Evolutionary conservation across 2,329 filamentous ascomycete species (phyloP), one percentile per base, ranked within the genome.

Genomic region (Talaromyces sp.): DNA sequence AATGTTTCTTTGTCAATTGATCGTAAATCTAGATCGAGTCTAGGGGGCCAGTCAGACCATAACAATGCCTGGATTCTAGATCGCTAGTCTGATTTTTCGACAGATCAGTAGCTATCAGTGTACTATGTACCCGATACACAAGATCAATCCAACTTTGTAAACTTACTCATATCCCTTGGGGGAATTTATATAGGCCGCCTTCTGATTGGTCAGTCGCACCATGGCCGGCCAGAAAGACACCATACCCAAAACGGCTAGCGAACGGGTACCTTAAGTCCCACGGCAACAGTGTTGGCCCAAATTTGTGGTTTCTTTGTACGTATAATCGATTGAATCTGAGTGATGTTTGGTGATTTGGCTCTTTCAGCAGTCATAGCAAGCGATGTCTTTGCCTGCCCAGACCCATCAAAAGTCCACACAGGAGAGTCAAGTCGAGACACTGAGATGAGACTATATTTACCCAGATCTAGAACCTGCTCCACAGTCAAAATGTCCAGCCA

Each of bases 391-490:
- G 38, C 17, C 34, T 36, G 34, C 34, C 5, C 34, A 36, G n/a
- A n/a, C n/a, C n/a, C n/a, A n/a, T n/a, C n/a, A n/a, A n/a, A n/a
- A n/a, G n/a, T n/a, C n/a, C n/a, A n/a, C 13, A 36, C 15, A 11
- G 10, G 31, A 34, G 34, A 36, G 34, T 36, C 34, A 15, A 47
- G n/a, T 47, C 10, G 47, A 51, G 25, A 51, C 22, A 27, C 8
- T 6, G 38, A 31, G 58, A n/a, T 34, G 58, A 47, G 27, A 13
- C 60, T 54, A 62, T 43, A 54, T 58, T 63, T 58, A 49, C 17
- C 17, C 10, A n/a, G 22, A 54, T 47, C 61, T 54, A 47, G 47
- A 19, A 27, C 59, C 13, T 1, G 31, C 19, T 5, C 51, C 40
- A 53, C 8, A 19, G 25, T 43, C n/a, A 10, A 34, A 43, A 1